These are phyloP conservation scores for Hirsutella thompsonii DNA, from an alignment of 2,329 filamentous ascomycete species.

Conservation along the genomic window DNA sequence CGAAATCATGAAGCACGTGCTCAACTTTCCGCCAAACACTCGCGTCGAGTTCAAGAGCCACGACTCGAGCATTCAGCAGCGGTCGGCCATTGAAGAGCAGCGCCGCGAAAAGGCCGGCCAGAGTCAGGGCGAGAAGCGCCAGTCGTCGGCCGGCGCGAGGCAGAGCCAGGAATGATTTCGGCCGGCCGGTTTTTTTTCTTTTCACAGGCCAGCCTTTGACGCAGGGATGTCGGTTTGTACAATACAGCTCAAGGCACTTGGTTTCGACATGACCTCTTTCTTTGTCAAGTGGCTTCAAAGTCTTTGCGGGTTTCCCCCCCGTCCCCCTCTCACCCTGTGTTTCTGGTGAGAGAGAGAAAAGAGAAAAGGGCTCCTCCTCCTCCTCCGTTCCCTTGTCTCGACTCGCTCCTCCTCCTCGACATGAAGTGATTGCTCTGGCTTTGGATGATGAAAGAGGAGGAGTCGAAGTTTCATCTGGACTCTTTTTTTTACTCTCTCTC, in stretches of 20 bases:
- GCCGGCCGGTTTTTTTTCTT: background rate
- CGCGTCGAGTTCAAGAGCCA: slow-evolving; percentile 93
- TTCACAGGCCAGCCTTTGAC: background rate
- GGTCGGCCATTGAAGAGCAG: slow-evolving; percentile 79
- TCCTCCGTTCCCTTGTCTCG: too few relatives aligned
- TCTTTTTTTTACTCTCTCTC: too few relatives aligned
- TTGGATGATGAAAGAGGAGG: too few relatives aligned
- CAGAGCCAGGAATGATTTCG: slow-evolving; percentile 17
- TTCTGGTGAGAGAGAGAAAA: too few relatives aligned
- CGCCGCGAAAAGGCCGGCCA: slow-evolving; percentile 67
- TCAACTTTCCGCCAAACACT: slow-evolving; percentile 77
- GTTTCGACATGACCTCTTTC: too few relatives aligned
- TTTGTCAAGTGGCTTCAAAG: too few relatives aligned
- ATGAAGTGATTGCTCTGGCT: too few relatives aligned
- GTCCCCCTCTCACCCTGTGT: too few relatives aligned
- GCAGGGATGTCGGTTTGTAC: background rate
- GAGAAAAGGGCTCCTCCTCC: too few relatives aligned
- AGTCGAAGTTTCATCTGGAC: too few relatives aligned
- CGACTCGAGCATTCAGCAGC: slow-evolving; percentile 88
- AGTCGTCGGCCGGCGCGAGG: slow-evolving; percentile 16
- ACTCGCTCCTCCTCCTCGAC: too few relatives aligned
- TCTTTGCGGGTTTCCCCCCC: too few relatives aligned
- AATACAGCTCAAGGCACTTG: slow-evolving; percentile 1
- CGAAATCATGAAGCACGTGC: slow-evolving; percentile 84
- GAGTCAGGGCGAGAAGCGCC: slow-evolving; percentile 28